A percentile compares a stretch with the other conserved stretches of the same genome.
These are phyloP conservation scores for Nigrograna mackinnonii DNA, from an alignment of 2,329 filamentous ascomycete species.

Conservation along the genomic window DNA sequence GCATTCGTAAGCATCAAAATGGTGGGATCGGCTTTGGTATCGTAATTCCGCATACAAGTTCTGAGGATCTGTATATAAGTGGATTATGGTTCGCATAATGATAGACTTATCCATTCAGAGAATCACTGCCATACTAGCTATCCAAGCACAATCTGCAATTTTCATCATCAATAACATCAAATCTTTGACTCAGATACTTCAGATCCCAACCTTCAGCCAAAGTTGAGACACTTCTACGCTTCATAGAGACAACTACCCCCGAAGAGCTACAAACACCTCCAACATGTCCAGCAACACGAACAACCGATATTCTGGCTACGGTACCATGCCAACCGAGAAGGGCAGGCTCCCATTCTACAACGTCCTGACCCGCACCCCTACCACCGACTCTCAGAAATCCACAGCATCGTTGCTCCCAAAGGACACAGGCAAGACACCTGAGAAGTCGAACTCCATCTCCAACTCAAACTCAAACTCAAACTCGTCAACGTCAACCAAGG, in stretches of 20 bases:
- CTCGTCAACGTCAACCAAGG: neutral
- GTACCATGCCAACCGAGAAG: conserved; percentile 10
- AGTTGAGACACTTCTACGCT: neutral
- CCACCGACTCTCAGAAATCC: neutral
- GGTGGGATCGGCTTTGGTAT: no score
- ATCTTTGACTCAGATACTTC: no score
- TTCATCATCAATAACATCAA: no score
- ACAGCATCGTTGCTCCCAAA: neutral
- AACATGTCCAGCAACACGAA: neutral
- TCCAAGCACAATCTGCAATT: no score
- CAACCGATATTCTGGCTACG: conserved; percentile 7
- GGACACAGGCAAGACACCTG: neutral
- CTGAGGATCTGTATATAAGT: no score
- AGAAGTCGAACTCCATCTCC: neutral
- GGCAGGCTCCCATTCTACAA: conserved; percentile 12
- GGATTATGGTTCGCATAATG: no score
- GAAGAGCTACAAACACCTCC: neutral
- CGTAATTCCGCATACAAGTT: no score
- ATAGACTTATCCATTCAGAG: no score
- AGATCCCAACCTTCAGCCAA: no score
- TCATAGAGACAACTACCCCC: neutral
- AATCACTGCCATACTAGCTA: no score
- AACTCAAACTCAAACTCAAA: neutral
- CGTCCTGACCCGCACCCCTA: conserved; percentile 9
- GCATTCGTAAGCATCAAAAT: no score